Evolutionary conservation across 176 grass and related monocot species (phyloP).

Genomic region (Ampelocalamus luodianensis): DNA sequence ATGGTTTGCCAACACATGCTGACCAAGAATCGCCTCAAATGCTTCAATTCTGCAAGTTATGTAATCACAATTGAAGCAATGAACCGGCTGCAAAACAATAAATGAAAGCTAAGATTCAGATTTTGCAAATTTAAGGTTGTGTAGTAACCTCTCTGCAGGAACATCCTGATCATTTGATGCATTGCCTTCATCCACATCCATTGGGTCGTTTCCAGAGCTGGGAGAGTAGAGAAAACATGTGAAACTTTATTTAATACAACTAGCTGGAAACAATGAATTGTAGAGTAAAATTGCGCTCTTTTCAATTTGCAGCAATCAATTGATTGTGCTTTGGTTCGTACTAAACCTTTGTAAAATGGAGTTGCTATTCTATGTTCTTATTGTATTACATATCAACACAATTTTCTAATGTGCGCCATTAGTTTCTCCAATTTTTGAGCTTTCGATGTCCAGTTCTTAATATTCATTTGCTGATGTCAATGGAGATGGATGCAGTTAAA

Average conservation of each 20-base stretch:
- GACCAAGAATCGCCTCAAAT: slow-evolving; percentile 75
- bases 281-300: not conserved
- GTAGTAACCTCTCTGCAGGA: slow-evolving; percentile 65
- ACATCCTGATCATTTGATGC: slow-evolving; percentile 58
- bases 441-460: not conserved
- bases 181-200: slow-evolving; percentile 82
- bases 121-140: slow-evolving; percentile 23
- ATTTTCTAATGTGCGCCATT: not conserved
- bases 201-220: slow-evolving; percentile 59
- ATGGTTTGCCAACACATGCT: slow-evolving; percentile 85
- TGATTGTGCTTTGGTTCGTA: not conserved
- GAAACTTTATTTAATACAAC: not conserved
- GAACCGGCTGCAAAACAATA: slow-evolving; percentile 30
- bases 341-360: slow-evolving; percentile 9
- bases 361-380: not conserved
- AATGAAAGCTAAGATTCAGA: not conserved
- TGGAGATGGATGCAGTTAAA: not conserved
- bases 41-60: slow-evolving; percentile 61
- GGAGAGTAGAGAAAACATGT: slow-evolving; percentile 24
- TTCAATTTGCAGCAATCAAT: not conserved
- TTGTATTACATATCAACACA: not conserved
- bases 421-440: not conserved
- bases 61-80: slow-evolving; percentile 27
- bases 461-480: not conserved
- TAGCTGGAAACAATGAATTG: not conserved